These are phyloP conservation scores for Cladosporium sp. DNA, from an alignment of 2,329 filamentous ascomycete species.

Conservation along the genomic window DNA sequence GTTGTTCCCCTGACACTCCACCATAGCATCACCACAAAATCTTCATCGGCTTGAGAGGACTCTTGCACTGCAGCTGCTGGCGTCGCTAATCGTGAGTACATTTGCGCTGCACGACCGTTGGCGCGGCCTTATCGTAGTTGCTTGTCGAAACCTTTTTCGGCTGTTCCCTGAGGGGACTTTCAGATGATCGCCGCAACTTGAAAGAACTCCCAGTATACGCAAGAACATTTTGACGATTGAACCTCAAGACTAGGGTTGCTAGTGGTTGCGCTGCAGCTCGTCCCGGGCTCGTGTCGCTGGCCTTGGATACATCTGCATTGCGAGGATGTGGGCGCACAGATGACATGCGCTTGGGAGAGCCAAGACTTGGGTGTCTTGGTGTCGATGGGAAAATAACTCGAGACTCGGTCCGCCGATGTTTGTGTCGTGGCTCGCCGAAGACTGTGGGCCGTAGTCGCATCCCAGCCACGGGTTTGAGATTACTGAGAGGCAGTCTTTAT, in stretches of 20 bases:
- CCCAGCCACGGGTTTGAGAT: too few species aligned
- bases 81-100: too few species aligned
- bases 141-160: not conserved
- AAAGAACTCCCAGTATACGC: slow-evolving; percentile 30
- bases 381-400: too few species aligned
- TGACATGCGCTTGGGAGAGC: slow-evolving; percentile 59
- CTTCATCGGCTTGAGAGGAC: too few species aligned
- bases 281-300: slow-evolving; percentile 8
- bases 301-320: slow-evolving; percentile 28
- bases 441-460: too few species aligned
- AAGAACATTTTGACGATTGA: slow-evolving; percentile 24
- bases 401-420: too few species aligned
- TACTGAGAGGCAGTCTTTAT: too few species aligned
- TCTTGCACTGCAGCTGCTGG: too few species aligned
- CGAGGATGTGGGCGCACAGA: slow-evolving; percentile 50
- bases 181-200: slow-evolving; percentile 28
- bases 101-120: too few species aligned
- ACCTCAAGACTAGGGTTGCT: slow-evolving; percentile 31
- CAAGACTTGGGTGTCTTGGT: slow-evolving; percentile 59
- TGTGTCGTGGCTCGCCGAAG: too few species aligned
- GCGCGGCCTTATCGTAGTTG: not conserved
- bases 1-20: too few species aligned
- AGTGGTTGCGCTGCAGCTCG: slow-evolving; percentile 19
- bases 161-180: slow-evolving; percentile 17
- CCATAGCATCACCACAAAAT: too few species aligned